Base-by-base conservation (phyloP, 2,329 filamentous ascomycete genomes). In the Acrocalymma vagum region DNA sequence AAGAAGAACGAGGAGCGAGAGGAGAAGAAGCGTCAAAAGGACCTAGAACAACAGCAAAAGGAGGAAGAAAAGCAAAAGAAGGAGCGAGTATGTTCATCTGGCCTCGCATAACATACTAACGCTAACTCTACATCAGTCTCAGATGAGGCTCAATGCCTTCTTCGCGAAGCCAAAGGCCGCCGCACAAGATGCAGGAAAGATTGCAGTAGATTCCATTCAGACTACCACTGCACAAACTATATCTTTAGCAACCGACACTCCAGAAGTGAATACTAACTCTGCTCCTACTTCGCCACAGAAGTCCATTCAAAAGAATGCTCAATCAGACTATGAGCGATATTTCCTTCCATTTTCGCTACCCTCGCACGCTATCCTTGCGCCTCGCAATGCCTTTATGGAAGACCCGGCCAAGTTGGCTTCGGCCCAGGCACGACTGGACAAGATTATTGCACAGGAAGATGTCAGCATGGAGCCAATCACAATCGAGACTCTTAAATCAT, bases 331-430 rank as follows among this genome's bases (percentile, higher is more conserved):
- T 44, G 53, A 87, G 13, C 84, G 83, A 53, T 75, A 79, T 23
- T 97, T 97, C 60, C 80, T 90, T 21, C 85, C 88, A 0, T 97
- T 96, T 67, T 92, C 87, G 48, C 62, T 94, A 29, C 87, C 90
- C 43, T 78, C 84, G 3, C 80, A 90, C 58, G 87, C 90, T 2
- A 81, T 72, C n/a, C 55, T 96, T 37, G 90, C 91, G 1, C 77
- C 79, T 0, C 54, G 77, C 32, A 75, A 71, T 33, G 47, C 54
- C 0, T 60, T 67, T 13, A 53, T 64, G 44, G 51, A 50, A n/a
- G 58, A 63, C n/a, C 41, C 60, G 3, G 53, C 48, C n/a, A 55
- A 56, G 30, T 33, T 65, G 23, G 52, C 60, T 9, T 51, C 55
- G 15, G 65, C 67, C 5, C 45, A 45, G 20, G 23, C 48, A 29